phyloP scores from a whole-genome alignment of 2,329 filamentous ascomycete species.

The Phyllosticta capitalensis region DNA sequence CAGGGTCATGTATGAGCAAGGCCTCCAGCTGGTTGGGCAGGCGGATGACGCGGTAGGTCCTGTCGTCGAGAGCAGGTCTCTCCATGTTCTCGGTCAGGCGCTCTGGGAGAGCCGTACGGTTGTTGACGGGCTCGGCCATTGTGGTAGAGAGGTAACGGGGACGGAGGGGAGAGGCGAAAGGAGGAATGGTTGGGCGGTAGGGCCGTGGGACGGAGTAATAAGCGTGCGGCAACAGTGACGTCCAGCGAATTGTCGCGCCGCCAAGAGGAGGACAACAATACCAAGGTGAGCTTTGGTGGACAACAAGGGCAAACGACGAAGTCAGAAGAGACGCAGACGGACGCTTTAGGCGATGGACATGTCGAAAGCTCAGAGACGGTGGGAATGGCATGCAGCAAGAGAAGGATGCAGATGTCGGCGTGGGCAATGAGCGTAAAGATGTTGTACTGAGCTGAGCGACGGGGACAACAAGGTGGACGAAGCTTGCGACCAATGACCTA shows the following conservation, averaged over 20 bases:
- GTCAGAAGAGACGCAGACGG: neutral
- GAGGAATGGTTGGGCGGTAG: neutral
- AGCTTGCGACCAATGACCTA: neutral
- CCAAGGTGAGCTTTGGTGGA: neutral
- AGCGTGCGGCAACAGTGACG: neutral
- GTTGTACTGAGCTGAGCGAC: neutral
- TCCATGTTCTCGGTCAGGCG: constrained; percentile 59
- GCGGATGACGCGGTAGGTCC: constrained; percentile 77
- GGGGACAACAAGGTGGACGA: neutral
- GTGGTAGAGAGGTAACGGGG: constrained; percentile 12
- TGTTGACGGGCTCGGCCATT: constrained; percentile 12
- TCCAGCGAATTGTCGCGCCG: neutral
- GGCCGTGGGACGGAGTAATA: neutral
- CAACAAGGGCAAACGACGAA: neutral
- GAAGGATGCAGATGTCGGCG: neutral
- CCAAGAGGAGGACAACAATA: neutral
- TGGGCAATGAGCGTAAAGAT: neutral
- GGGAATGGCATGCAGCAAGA: neutral
- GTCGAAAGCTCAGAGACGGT: neutral
- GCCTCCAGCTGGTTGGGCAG: constrained; percentile 83
- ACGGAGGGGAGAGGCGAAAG: neutral
- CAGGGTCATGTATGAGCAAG: constrained; percentile 82
- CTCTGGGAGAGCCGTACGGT: constrained; percentile 14
- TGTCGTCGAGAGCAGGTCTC: constrained; percentile 75
- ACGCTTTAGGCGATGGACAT: neutral